Evolutionary conservation across 148 eudicot genomes (phyloP), one percentile per base, ranked within the genome.

Genomic region (Rhododendron kiyosumense): DNA sequence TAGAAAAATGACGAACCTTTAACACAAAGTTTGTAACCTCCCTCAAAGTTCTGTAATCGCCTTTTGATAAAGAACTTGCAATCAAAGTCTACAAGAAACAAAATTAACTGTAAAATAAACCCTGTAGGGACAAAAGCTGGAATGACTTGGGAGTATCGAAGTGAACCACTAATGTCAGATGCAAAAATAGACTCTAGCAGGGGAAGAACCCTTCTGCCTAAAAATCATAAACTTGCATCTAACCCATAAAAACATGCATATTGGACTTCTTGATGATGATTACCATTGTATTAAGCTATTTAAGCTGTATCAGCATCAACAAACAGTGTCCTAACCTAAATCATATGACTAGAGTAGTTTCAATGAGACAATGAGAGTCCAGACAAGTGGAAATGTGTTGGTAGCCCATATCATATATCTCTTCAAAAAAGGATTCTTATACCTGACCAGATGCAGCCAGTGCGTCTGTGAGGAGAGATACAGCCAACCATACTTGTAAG

Each of bases 391-490:
- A 81, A 7, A 24, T 77, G 54, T 54, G 9, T 54, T 30, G 17
- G 34, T 48, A 20, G 38, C 78, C 26, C 67, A 77, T 2, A 85
- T 24, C 13, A 10, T 78, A 82, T n/a, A 61, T 81, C 45, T 77
- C 81, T 57, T 63, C 15, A 61, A 43, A 30, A 69, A 30, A 30
- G 34, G 76, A 32, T 13, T 71, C 7, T n/a, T 10, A 85, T 86
- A 96, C 99, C 97, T 96, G 99, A 91, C 93, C 93, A 75, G 99
- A 94, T 74, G 95, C 90, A 15, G 95, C 99, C 49, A 93, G 92
- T 38, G 99, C 98, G 89, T 96, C 99, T 81, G 95, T 92, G 81
- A 94, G 88, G 45, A 94, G 93, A 88, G 97, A 94, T 65, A 93
- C 97, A 78, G 97, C 93, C 89, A 94, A 88, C 95, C 97, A 94